Base-by-base conservation (phyloP, 2,329 filamentous ascomycete genomes). In the Alternaria arbusti region DNA sequence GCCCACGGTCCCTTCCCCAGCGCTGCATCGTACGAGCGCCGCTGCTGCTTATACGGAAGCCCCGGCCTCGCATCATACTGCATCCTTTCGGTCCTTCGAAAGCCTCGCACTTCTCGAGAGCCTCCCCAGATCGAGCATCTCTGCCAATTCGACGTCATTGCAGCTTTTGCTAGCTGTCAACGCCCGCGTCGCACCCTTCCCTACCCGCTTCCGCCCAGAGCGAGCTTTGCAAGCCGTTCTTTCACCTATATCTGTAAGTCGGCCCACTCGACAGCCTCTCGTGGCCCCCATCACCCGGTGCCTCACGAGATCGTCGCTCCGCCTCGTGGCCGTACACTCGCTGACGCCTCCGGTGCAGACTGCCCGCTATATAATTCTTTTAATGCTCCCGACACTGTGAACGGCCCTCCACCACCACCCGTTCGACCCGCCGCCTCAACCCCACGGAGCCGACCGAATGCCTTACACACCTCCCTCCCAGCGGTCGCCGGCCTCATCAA, bases 401-500 rank as follows among this genome's bases (percentile, higher is more conserved):
- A 43, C 36, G 20, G 9, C 67, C 61, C 63, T 69, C 67, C 68
- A 57, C 17, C 49, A 66, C 68, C 59, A 66, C 70, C 67, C 74
- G 70, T 74, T 78, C 75, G 70, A 76, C 68, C 74, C 69, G 71
- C 75, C 73, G 70, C 67, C 57, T 36, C 63, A 63, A 64, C 70
- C 68, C 70, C 67, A 67, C 63, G 68, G 77, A 81, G 77, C 74
- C 78, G 79, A 75, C 79, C 81, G 86, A 84, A 96, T 96, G 92
- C 92, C 92, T 88, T 96, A 96, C 85, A 96, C 92, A 81, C 92
- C 92, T 65, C 92, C 92, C 67, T 88, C 90, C 73, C 87, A 87
- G 81, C 84, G 84, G 80, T 88, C 87, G 72, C 87, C 87, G 79
- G 83, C 84, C 74, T 83, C 85, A 70, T 87, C 87, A 62, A 85